Percentiles rank a stretch among this genome's conserved stretches.
phyloP scores from a whole-genome alignment of 2,329 filamentous ascomycete genomes.

The Myriangium duriaei region DNA sequence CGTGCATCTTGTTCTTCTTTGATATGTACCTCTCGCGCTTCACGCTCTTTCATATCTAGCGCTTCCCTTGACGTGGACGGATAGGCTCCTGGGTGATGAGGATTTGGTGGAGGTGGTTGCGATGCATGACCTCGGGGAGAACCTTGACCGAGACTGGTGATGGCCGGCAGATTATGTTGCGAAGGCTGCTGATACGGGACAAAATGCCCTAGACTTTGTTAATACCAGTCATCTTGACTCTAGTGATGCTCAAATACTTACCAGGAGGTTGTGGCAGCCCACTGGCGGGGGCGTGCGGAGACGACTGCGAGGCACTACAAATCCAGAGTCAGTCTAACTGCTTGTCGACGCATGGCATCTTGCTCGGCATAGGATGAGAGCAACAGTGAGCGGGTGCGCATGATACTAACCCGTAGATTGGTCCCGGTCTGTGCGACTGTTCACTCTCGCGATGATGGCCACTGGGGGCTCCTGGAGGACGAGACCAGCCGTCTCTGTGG shows the following conservation, averaged over 20 bases:
- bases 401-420: slow-evolving; percentile 20
- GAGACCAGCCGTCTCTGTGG: slow-evolving; percentile 10
- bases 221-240: background rate
- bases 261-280: slow-evolving; percentile 19
- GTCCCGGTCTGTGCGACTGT: slow-evolving; percentile 18
- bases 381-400: slow-evolving; percentile 3
- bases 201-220: slow-evolving; percentile 20
- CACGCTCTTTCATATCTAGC: slow-evolving; percentile 37
- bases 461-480: slow-evolving; percentile 5
- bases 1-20: slow-evolving; percentile 49
- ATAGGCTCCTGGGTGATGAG: slow-evolving; percentile 33
- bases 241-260: slow-evolving; percentile 2
- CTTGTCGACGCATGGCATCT: background rate
- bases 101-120: slow-evolving; percentile 20
- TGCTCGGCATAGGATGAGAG: too few relatives aligned
- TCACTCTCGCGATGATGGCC: slow-evolving; percentile 13
- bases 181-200: slow-evolving; percentile 29
- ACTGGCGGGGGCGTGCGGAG: slow-evolving; percentile 19
- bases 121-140: slow-evolving; percentile 28
- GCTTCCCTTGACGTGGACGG: slow-evolving; percentile 28
- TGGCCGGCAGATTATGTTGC: slow-evolving; percentile 31
- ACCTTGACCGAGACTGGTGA: slow-evolving; percentile 32
- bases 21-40: slow-evolving; percentile 43
- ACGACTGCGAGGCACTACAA: slow-evolving; percentile 17
- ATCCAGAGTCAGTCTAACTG: background rate